Evolutionary conservation across 2,329 filamentous ascomycete species (phyloP), one percentile per base, ranked within the genome.

Genomic region (Cordyceps militaris): DNA sequence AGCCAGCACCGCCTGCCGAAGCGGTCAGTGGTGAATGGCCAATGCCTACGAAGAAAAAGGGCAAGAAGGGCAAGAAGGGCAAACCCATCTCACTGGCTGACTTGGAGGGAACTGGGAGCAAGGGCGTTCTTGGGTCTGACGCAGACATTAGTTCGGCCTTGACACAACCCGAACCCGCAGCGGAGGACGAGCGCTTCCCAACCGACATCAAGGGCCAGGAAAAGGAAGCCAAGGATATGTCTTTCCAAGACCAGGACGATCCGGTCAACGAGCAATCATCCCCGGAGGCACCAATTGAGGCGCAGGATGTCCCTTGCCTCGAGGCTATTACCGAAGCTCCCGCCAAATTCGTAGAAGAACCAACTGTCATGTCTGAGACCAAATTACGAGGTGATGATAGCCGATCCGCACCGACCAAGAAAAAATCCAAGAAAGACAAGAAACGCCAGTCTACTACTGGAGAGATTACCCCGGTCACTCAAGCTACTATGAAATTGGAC

Each of bases 341-440:
- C 6, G 13, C 42, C 30, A 51, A 56, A 3, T 16, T 50, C 28
- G 36, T 28, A 4, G 55, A 57, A 57, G 46, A 57, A n/a, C 28
- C 46, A 34, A 28, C 19, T 8, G 46, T 21, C 28, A 26, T 51
- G 28, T 36, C 55, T 19, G 47, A 50, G 11, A 11, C 28, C 21
- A 46, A 50, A 34, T 28, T 26, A 28, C 26, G 11, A 50, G 36
- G 38, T 16, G 46, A 55, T 21, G 57, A 59, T 7, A 24, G 55
- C 53, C 52, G 42, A 49, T 23, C 40, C 46, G 23, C 36, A 13
- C 44, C 57, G n/a, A 24, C 11, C 26, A 59, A 50, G 30, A 60
- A 62, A 46, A 63, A 63, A 59, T 65, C 66, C 49, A 72, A 73
- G 62, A 72, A 72, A 53, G 72, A 68, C 46, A 76, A 72, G 67